These are phyloP conservation scores for Aquilaria malaccensis DNA, from an alignment of 345 rosid genomes.

Conservation along the genomic window DNA sequence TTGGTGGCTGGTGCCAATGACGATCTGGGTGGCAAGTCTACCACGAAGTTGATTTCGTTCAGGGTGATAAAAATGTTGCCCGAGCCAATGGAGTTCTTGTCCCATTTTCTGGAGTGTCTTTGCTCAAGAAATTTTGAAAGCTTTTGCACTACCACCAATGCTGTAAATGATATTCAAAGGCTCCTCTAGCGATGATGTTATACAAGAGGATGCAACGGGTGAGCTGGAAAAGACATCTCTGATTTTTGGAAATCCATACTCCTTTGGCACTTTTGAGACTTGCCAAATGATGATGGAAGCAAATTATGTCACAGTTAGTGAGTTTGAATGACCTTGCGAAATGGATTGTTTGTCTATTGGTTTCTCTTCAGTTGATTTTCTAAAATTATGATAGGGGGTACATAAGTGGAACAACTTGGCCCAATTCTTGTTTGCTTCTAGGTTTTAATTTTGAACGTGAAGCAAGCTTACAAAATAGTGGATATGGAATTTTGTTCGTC, in stretches of 20 bases:
- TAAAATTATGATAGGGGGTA: conserved; percentile 6
- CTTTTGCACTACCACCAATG: conserved; percentile 44
- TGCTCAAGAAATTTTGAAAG: conserved; percentile 73
- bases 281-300: conserved; percentile 94
- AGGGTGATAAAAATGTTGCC: conserved; percentile 79
- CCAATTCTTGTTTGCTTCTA: background rate
- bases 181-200: conserved; percentile 18
- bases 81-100: conserved; percentile 93
- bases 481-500: background rate
- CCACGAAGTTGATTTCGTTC: conserved; percentile 21
- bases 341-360: background rate
- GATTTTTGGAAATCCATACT: conserved; percentile 82
- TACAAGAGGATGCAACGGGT: conserved; percentile 60
- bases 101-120: conserved; percentile 93
- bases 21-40: too few species aligned
- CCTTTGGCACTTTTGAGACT: conserved; percentile 90
- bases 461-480: too few species aligned
- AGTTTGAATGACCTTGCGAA: conserved; percentile 22
- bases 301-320: conserved; percentile 98
- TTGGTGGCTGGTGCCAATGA: too few species aligned
- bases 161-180: conserved; percentile 41
- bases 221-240: conserved; percentile 48
- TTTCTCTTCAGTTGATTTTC: background rate
- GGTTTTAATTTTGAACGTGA: background rate
- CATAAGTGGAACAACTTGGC: conserved; percentile 12